Base-by-base conservation (phyloP, 2,329 filamentous ascomycete species). In the Pestalotiopsis sp. region DNA sequence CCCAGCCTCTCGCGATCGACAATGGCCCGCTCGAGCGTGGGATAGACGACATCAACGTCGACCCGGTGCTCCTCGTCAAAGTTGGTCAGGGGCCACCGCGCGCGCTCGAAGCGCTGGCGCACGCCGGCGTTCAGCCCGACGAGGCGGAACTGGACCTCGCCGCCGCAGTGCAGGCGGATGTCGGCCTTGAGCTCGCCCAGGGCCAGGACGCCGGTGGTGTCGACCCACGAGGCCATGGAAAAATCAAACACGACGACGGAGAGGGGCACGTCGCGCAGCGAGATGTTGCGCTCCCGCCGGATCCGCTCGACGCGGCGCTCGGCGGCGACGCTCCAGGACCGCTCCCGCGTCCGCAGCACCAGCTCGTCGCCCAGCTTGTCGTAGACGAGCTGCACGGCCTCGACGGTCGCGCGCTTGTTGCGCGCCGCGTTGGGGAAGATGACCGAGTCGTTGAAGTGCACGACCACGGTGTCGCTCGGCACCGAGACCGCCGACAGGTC, bases 401-500 rank as follows among this genome's bases (percentile, higher is more conserved):
- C 77, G 59, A 78, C 75, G 3, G 75, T 68, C 4, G 64, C 66
- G 2, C 71, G 64, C 67, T 78, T 79, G 66, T 69, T 73, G 56
- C 83, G 79, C 68, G 87, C 86, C 2, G 88, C 87, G 73, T 91
- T 91, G 70, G 84, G 86, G 79, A 90, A 91, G 77, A 90, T 86
- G 45, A 91, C 79, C 1, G 86, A 84, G 68, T 89, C 86, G 45
- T 82, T 84, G 76, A 90, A 88, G 3, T 81, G 81, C 74, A 91
- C 87, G 45, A 91, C 79, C 38, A 86, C 86, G 1, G 84, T 83
- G 72, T 90, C 87, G 2, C 81, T 77, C 1, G 80, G 84, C 27
- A 83, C 73, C 0, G 68, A 69, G 2, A 74, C 66, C 13, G 71
- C 71, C 3, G 74, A 74, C 45, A 76, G 74, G 64, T 78, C 12